phyloP scores from a whole-genome alignment of 768 basidiomycete genomes.

The Pleurotus cornucopiae region DNA sequence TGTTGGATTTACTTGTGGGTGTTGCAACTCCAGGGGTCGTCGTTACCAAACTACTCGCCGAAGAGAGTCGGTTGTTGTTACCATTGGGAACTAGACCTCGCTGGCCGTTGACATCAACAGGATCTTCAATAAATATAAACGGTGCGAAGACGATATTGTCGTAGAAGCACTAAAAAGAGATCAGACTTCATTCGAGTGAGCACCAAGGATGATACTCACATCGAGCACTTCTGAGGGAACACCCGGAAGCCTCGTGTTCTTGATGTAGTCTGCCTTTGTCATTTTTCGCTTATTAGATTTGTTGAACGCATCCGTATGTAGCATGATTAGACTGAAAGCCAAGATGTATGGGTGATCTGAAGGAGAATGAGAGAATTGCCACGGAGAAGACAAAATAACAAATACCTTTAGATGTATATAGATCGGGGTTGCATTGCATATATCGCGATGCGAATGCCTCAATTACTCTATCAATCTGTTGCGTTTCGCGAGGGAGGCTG shows the following conservation, averaged over 20 bases:
- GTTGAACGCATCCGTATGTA: slow-evolving; percentile 98
- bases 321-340: slow-evolving; percentile 97
- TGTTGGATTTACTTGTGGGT: slow-evolving; percentile 52
- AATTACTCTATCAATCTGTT: slow-evolving; percentile 97
- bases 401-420: slow-evolving; percentile 77
- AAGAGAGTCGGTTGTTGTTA: slow-evolving; percentile 29
- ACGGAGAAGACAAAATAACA: background rate
- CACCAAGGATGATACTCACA: slow-evolving; percentile 39
- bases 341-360: slow-evolving; percentile 92
- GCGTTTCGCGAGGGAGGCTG: slow-evolving; percentile 90
- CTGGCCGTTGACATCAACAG: slow-evolving; percentile 63
- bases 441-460: slow-evolving; percentile 92
- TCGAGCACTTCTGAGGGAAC: slow-evolving; percentile 80
- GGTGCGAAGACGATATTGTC: slow-evolving; percentile 96
- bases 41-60: slow-evolving; percentile 20
- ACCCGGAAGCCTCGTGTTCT: slow-evolving; percentile 87
- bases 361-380: background rate
- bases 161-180: slow-evolving; percentile 72
- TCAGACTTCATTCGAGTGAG: background rate
- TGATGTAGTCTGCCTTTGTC: slow-evolving; percentile 91
- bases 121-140: slow-evolving; percentile 95
- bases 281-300: slow-evolving; percentile 97
- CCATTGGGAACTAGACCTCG: slow-evolving; percentile 43
- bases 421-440: slow-evolving; percentile 71
- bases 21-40: slow-evolving; percentile 25